Percentiles rank a stretch among this genome's conserved stretches.
Evolutionary conservation across 2,329 filamentous ascomycete genomes (phyloP).

Genomic region (Aspergillus sp.): DNA sequence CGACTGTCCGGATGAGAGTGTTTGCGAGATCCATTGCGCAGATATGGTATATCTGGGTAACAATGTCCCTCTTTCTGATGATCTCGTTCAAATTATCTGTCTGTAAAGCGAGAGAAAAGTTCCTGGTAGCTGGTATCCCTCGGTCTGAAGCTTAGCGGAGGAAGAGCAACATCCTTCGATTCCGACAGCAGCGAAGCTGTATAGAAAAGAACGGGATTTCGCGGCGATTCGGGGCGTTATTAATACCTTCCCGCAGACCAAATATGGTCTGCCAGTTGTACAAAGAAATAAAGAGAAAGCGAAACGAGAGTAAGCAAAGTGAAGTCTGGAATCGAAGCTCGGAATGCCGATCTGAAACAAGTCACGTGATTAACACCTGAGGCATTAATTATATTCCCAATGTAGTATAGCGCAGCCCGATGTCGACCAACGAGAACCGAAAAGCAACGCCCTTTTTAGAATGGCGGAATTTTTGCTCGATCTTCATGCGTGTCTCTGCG

Average conservation of each 20-base stretch:
- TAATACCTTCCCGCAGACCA: not conserved
- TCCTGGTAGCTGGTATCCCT: not conserved
- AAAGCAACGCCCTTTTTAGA: constrained; percentile 5
- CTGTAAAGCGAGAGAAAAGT: not conserved
- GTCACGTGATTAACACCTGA: too few relatives aligned
- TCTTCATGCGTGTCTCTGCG: constrained; percentile 19
- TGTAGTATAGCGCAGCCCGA: too few relatives aligned
- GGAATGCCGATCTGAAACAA: not conserved
- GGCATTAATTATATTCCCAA: too few relatives aligned
- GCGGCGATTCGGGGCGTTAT: not conserved
- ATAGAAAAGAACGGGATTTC: not conserved
- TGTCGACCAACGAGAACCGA: not conserved
- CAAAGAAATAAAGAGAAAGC: not conserved
- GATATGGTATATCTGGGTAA: not conserved
- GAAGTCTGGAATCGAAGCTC: not conserved
- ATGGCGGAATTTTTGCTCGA: not conserved
- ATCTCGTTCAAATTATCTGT: not conserved
- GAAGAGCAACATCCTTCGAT: constrained; percentile 4
- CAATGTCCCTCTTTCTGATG: not conserved
- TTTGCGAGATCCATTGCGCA: constrained; percentile 58
- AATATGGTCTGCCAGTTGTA: not conserved
- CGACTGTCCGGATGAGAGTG: constrained; percentile 76
- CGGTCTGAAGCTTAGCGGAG: not conserved
- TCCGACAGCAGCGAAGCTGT: not conserved
- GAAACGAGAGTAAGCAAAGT: not conserved